Percentiles rank a stretch among this genome's conserved stretches.
These are phyloP conservation scores for Suillus americanus DNA, from an alignment of 768 basidiomycete genomes.

Conservation along the genomic window DNA sequence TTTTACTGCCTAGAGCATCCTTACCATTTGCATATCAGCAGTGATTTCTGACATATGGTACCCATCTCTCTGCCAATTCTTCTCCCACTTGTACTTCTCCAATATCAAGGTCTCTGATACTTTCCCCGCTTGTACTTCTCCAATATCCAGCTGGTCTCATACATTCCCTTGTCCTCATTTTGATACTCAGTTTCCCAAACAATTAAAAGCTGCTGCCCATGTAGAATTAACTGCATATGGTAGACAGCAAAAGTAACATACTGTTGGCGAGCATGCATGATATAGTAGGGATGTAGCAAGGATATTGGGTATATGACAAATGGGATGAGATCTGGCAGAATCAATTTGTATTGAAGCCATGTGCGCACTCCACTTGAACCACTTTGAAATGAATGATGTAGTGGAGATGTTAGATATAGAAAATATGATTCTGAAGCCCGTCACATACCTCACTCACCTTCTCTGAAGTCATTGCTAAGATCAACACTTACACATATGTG, in stretches of 20 bases:
- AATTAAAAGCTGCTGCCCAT: neutral
- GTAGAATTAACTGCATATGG: neutral
- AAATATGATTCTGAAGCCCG: neutral
- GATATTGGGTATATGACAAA: no score
- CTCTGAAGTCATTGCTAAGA: neutral
- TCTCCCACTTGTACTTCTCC: neutral
- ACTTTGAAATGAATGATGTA: neutral
- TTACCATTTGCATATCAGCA: neutral
- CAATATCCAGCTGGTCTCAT: neutral
- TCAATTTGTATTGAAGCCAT: neutral
- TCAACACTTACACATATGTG: neutral
- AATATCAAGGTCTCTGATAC: neutral
- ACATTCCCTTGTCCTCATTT: neutral
- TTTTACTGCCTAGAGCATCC: neutral
- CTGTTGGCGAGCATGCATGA: no score
- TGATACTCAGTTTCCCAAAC: neutral
- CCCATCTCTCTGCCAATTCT: neutral
- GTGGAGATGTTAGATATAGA: neutral
- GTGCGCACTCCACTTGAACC: neutral
- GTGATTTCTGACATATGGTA: neutral
- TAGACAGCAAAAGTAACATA: no score
- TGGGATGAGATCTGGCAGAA: no score
- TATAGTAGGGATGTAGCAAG: no score
- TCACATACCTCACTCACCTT: neutral
- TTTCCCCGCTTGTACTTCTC: neutral